Percentiles rank a stretch among this genome's conserved stretches.
These are phyloP conservation scores for Chlorella sp. DNA, from an alignment of 139 green algal species.

Conservation along the genomic window DNA sequence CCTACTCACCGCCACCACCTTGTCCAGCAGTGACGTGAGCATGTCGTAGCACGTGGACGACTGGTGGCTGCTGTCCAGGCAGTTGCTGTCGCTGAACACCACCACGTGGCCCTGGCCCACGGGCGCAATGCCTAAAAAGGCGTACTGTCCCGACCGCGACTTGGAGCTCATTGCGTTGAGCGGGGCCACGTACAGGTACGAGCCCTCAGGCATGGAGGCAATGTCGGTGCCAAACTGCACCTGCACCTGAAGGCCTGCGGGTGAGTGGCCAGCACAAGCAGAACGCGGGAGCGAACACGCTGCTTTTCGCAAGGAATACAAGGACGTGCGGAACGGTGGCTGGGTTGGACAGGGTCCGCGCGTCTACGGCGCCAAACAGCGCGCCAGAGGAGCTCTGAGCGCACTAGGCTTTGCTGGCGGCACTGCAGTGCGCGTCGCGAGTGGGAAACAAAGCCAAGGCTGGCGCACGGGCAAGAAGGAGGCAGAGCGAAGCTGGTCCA, in stretches of 20 bases:
- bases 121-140: conserved; percentile 8
- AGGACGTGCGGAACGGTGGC: too few relatives aligned
- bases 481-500: too few relatives aligned
- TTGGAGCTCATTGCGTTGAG: conserved; percentile 5
- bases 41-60: conserved; percentile 55
- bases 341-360: too few relatives aligned
- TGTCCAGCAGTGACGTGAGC: conserved; percentile 27
- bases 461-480: too few relatives aligned
- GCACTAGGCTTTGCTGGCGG: too few relatives aligned
- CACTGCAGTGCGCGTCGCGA: too few relatives aligned
- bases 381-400: too few relatives aligned
- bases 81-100: conserved; percentile 86
- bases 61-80: conserved; percentile 84
- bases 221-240: conserved; percentile 17
- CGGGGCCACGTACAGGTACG: conserved; percentile 15
- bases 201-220: conserved; percentile 25
- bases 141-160: not conserved
- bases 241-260: conserved; percentile 2
- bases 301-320: too few relatives aligned
- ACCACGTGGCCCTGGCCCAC: conserved; percentile 49
- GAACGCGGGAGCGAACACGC: too few relatives aligned
- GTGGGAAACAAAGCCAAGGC: too few relatives aligned
- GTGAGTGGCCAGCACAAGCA: not conserved
- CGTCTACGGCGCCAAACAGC: too few relatives aligned
- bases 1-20: conserved; percentile 11